phyloP scores from a whole-genome alignment of 192 early-diverging fungal species.

The Coemansia sp. region DNA sequence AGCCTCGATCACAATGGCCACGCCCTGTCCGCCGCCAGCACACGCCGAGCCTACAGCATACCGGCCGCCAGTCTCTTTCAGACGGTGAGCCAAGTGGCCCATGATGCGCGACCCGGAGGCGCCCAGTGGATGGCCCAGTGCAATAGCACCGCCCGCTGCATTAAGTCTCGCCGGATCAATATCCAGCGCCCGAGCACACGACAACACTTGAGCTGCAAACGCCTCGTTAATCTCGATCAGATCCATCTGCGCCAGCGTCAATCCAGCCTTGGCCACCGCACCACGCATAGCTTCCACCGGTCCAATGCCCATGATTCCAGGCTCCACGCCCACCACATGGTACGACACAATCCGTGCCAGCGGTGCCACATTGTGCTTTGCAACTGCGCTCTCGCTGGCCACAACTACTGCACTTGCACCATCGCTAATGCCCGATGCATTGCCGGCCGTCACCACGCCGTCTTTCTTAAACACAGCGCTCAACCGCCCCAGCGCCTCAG shows the following conservation, averaged over 20 bases:
- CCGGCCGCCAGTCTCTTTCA: constrained; percentile 77
- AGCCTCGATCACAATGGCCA: constrained; percentile 70
- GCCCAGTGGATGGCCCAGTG: constrained; percentile 91
- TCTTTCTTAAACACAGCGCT: constrained; percentile 86
- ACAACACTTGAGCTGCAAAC: constrained; percentile 90
- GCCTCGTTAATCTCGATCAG: constrained; percentile 97
- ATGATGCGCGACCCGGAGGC: constrained; percentile 95
- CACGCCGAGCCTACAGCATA: constrained; percentile 94
- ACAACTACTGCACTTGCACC: constrained; percentile 87
- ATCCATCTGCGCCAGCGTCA: constrained; percentile 81
- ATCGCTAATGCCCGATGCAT: constrained; percentile 93
- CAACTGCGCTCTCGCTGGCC: constrained; percentile 82
- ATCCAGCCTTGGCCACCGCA: constrained; percentile 77
- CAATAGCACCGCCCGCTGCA: constrained; percentile 89
- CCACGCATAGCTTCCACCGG: constrained; percentile 88
- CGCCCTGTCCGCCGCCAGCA: constrained; percentile 92
- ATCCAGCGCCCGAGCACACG: constrained; percentile 86
- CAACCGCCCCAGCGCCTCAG: constrained; percentile 77
- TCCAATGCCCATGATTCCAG: constrained; percentile 95
- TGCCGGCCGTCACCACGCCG: constrained; percentile 90
- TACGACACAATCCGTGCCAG: constrained; percentile 84
- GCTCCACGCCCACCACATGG: constrained; percentile 85
- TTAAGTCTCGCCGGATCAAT: constrained; percentile 79
- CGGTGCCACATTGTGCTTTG: constrained; percentile 75
- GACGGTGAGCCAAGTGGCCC: constrained; percentile 79